These are phyloP conservation scores for Ceratocystis destructans DNA, from an alignment of 2,329 filamentous ascomycete species.

Conservation along the genomic window DNA sequence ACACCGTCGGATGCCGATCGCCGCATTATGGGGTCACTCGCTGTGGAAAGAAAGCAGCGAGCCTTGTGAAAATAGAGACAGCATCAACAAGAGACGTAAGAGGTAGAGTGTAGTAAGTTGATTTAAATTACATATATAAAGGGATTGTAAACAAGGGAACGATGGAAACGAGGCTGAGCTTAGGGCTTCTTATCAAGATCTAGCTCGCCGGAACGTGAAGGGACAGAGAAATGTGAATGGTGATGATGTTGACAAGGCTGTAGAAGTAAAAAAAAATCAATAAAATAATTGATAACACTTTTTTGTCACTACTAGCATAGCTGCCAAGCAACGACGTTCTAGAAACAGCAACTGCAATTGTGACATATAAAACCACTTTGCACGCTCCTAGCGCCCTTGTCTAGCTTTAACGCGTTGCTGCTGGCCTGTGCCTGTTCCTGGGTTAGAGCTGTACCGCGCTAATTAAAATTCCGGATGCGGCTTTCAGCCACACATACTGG, in stretches of 20 bases:
- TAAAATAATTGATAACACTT: background rate
- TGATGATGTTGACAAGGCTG: background rate
- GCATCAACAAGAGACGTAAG: slow-evolving; percentile 20
- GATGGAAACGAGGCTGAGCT: background rate
- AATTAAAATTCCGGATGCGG: background rate
- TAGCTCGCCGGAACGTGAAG: background rate
- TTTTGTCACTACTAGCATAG: background rate
- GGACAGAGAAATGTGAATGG: background rate
- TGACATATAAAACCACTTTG: slow-evolving; percentile 13
- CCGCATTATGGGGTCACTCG: slow-evolving; percentile 23
- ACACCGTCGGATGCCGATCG: slow-evolving; percentile 14
- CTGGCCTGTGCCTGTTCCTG: background rate
- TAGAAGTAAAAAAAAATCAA: background rate
- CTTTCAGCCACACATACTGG: background rate
- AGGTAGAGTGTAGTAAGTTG: background rate
- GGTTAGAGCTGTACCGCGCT: background rate
- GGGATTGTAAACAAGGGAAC: background rate
- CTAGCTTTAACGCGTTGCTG: background rate
- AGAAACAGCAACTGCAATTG: background rate
- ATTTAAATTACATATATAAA: background rate
- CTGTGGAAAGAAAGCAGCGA: slow-evolving; percentile 31
- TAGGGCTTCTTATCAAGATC: background rate
- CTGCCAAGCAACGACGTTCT: background rate
- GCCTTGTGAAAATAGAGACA: slow-evolving; percentile 20
- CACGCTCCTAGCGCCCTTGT: slow-evolving; percentile 5